Evolutionary conservation across 75 land plant genomes (phyloP).

Genomic region (Chamaecyparis obtusa): DNA sequence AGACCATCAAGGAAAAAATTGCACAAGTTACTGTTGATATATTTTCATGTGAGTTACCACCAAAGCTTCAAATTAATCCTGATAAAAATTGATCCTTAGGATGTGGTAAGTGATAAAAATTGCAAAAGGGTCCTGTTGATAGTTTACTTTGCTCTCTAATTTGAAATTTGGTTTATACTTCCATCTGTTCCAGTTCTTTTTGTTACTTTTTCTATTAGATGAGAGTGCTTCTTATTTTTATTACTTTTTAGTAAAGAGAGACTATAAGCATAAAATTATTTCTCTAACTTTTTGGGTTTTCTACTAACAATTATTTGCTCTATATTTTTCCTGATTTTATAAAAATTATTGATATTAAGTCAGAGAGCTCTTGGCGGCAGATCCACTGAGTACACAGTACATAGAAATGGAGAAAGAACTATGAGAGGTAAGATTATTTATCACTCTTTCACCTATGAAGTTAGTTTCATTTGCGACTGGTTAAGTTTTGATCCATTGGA

Average conservation of each 20-base stretch:
- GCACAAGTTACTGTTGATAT: constrained; percentile 77
- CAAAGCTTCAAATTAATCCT: constrained; percentile 84
- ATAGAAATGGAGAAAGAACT: constrained; percentile 79
- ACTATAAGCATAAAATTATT: too few species aligned
- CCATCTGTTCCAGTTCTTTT: not conserved
- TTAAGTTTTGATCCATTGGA: not conserved
- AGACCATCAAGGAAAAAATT: constrained; percentile 87
- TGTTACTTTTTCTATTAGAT: not conserved
- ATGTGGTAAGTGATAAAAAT: constrained; percentile 67
- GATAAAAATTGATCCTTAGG: constrained; percentile 96
- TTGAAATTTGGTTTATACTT: not conserved
- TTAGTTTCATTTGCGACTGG: not conserved
- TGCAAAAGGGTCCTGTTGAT: not conserved
- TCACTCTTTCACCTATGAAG: not conserved
- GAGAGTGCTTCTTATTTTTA: too few species aligned
- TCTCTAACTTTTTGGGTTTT: not conserved
- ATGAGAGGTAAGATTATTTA: constrained; percentile 59
- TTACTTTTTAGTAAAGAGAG: not conserved
- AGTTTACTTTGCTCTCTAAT: not conserved
- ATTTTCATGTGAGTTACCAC: constrained; percentile 63
- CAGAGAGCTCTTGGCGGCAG: constrained; percentile 61
- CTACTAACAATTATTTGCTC: not conserved
- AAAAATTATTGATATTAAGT: constrained; percentile 42
- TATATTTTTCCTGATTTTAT: not conserved
- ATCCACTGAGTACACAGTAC: constrained; percentile 63